Base-by-base conservation (phyloP, 2,329 filamentous ascomycete species). In the Aureobasidium leucospermi region DNA sequence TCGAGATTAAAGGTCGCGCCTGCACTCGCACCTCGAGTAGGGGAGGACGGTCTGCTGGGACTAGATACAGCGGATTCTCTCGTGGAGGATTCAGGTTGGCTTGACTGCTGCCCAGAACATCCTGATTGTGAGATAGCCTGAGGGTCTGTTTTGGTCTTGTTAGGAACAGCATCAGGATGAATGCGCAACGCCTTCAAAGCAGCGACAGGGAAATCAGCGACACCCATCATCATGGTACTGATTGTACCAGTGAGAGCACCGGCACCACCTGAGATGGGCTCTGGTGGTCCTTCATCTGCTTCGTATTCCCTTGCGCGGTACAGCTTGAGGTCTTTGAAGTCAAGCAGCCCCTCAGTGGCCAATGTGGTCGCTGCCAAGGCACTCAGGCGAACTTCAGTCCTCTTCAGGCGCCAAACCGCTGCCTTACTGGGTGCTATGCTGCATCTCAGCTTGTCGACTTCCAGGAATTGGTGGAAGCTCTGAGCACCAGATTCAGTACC, bases 201-300 rank as follows among this genome's bases (percentile, higher is more conserved):
- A 49, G 83, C 79, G 5, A 77, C 74, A 0, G 83, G 83, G 39
- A 85, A 76, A 66, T 95, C 90, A 1, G 88, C 88, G 43, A 95
- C 79, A 1, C 89, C 89, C 81, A 94, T 88, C 64, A 88, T 82
- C 52, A 96, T 85, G 45, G 82, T 86, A 28, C 87, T 85, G 41
- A 93, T 77, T 16, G 91, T 91, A 6, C 88, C 87, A 19, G 94
- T 76, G 0, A 96, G 74, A 0, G 90, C 89, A 41, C 84, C 82
- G 0, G 89, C 85, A 16, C 84, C 87, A 11, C 88, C 89, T 11
- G 86, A 85, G n/a, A 94, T 81, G 0, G 90, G 89, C 62, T 93
- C 89, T 64, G 81, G 84, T 0, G 89, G 89, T 49, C 90, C 86
- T 31, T 86, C 83, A 61, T 90, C 87, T 0, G 87, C 89, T 61